Evolutionary conservation across 768 basidiomycete species (phyloP).

Genomic region (Mycena polygramma): DNA sequence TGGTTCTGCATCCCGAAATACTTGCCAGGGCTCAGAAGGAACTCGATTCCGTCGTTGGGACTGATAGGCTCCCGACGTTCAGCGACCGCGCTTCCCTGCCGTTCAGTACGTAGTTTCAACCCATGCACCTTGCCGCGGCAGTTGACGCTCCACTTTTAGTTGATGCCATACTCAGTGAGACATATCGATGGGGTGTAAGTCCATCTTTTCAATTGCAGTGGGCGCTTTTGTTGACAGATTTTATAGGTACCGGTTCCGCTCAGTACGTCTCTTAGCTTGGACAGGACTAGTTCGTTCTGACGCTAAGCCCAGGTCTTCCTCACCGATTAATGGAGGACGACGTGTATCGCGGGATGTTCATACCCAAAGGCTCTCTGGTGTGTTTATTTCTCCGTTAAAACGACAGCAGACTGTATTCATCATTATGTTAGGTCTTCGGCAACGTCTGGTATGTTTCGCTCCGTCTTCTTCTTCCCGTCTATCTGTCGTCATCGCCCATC

Average conservation of each 20-base stretch:
- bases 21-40: constrained; percentile 73
- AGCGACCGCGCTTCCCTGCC: constrained; percentile 68
- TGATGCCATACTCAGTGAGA: constrained; percentile 69
- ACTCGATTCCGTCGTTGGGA: constrained; percentile 71
- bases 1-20: constrained; percentile 71
- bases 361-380: constrained; percentile 75
- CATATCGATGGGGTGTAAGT: constrained; percentile 61
- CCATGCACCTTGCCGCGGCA: background rate
- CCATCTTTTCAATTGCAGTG: background rate
- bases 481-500: constrained; percentile 22
- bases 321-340: constrained; percentile 78
- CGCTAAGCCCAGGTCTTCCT: constrained; percentile 62
- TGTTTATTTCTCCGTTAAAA: constrained; percentile 31
- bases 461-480: constrained; percentile 41
- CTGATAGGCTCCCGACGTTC: constrained; percentile 70
- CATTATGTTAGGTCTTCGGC: constrained; percentile 57
- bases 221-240: background rate
- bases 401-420: background rate
- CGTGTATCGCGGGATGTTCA: constrained; percentile 66
- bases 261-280: constrained; percentile 53
- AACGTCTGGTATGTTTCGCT: constrained; percentile 66
- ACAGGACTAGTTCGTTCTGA: constrained; percentile 9
- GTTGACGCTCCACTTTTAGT: constrained; percentile 43
- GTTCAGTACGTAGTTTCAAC: constrained; percentile 54
- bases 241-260: constrained; percentile 63